Evolutionary conservation across 2,329 filamentous ascomycete genomes (phyloP).

Genomic region (Colletotrichum sansevieriae): DNA sequence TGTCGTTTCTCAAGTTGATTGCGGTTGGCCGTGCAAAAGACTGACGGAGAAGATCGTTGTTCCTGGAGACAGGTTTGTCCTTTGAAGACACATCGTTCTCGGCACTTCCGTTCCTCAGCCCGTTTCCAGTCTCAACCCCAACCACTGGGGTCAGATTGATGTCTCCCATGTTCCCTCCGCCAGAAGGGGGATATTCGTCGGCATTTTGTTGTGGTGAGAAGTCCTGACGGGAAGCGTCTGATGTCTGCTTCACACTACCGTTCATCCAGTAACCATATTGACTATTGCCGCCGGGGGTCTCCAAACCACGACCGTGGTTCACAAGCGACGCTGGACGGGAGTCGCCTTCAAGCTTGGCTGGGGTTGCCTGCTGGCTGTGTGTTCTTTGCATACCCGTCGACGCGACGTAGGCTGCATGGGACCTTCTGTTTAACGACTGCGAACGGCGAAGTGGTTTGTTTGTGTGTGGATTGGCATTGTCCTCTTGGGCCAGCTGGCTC

Average conservation of each 20-base stretch:
- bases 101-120: background rate
- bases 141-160: background rate
- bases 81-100: background rate
- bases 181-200: background rate
- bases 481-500: conserved; percentile 63
- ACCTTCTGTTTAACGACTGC: conserved; percentile 12
- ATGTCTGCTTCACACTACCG: background rate
- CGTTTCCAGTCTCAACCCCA: too few relatives aligned
- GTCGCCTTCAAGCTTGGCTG: background rate
- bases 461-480: conserved; percentile 71
- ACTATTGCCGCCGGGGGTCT: conserved; percentile 37
- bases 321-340: background rate
- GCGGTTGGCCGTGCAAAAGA: conserved; percentile 45
- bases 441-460: conserved; percentile 55
- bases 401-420: conserved; percentile 19
- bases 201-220: background rate
- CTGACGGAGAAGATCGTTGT: conserved; percentile 14
- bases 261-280: conserved; percentile 41
- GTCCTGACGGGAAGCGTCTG: background rate
- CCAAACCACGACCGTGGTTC: conserved; percentile 9
- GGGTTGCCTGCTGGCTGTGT: conserved; percentile 18
- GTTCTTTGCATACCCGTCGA: conserved; percentile 22
- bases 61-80: background rate
- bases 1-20: conserved; percentile 52
- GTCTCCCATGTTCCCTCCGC: background rate